Base-by-base conservation (phyloP, 805 yeast genomes). In the Kockiozyma suomiensis region DNA sequence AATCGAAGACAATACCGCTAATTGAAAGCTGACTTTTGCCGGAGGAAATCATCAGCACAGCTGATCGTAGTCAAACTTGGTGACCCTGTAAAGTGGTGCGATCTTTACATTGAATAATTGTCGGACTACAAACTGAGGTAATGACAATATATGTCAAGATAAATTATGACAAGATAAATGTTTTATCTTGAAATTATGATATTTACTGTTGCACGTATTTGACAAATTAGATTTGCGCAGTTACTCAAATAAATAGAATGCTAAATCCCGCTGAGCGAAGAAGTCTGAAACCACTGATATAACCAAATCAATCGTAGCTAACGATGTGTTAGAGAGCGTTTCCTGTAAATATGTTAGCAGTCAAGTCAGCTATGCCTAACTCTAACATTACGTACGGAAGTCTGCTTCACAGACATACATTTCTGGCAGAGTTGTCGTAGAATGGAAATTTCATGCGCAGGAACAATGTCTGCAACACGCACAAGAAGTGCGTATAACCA, bases 401-500 rank as follows among this genome's bases (percentile, higher is more conserved):
- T 52, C 12, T 56, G 50, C 19, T 65, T 60, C n/a, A 69, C 56
- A 13, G 55, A 40, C 13, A 66, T 23, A 46, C 69, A 64, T 37
- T 76, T 77, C 57, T 75, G 76, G 6, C 76, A 78, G 37, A 81
- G 66, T 2, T 72, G 71, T n/a, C 85, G 68, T 33, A 82, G 50
- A 10, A 75, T 69, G 3, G 82, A 72, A 2, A 78, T 54, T 33
- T 80, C 81, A 3, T 74, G 70, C 0, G 75, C 74, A 6, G 70
- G 70, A 21, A 79, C 45, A 2, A 76, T 63, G 13, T 69, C 73
- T 3, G 81, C 82, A 2, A 79, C 60, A 1, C 79, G 70, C 15
- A 74, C 70, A 13, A 82, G 66, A 23, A 76, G 57, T 1, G 72
- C 73, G 65, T 76, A 75, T 0, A 79, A 67, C 85, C 85, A 82